Evolutionary conservation across 495 filamentous ascomycete genomes (phyloP).

Genomic region (Trichoderma asperelloides): DNA sequence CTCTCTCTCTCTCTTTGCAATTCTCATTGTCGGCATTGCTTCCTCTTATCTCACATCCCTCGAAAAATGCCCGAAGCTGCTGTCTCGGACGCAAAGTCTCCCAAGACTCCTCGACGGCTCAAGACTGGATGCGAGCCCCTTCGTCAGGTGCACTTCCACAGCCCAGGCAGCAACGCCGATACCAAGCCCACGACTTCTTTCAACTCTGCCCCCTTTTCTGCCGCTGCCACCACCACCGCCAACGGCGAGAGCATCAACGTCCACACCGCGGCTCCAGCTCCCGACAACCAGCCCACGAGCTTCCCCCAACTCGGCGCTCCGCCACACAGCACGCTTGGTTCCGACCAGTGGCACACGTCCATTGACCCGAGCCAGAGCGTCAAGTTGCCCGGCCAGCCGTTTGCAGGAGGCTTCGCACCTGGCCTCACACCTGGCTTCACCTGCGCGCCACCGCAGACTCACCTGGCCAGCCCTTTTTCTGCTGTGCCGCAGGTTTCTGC

Average conservation of each 20-base stretch:
- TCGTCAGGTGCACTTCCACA: conserved; percentile 5
- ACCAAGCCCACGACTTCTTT: neutral
- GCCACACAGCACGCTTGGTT: conserved; percentile 2
- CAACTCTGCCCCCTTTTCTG: neutral
- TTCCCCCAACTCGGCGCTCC: conserved; percentile 2
- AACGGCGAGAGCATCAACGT: neutral
- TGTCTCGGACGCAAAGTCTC: neutral
- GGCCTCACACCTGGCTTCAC: conserved; percentile 13
- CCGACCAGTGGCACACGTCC: conserved; percentile 5
- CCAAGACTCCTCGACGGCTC: conserved; percentile 6
- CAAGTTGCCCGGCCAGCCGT: conserved; percentile 10
- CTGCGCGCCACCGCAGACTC: neutral
- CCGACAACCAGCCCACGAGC: conserved; percentile 4
- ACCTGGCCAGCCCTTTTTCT: neutral
- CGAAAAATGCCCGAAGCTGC: neutral
- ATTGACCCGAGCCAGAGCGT: conserved; percentile 10
- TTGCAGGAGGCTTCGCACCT: neutral
- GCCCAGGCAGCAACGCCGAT: neutral
- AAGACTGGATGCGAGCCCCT: conserved; percentile 1
- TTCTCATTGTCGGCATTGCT: neutral
- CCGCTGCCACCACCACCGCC: neutral
- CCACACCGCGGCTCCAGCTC: neutral
- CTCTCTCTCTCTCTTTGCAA: neutral
- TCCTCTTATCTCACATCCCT: neutral
- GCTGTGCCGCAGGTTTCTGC: neutral